phyloP scores from a whole-genome alignment of 2,329 filamentous ascomycete species.

The Fonsecaea erecta region DNA sequence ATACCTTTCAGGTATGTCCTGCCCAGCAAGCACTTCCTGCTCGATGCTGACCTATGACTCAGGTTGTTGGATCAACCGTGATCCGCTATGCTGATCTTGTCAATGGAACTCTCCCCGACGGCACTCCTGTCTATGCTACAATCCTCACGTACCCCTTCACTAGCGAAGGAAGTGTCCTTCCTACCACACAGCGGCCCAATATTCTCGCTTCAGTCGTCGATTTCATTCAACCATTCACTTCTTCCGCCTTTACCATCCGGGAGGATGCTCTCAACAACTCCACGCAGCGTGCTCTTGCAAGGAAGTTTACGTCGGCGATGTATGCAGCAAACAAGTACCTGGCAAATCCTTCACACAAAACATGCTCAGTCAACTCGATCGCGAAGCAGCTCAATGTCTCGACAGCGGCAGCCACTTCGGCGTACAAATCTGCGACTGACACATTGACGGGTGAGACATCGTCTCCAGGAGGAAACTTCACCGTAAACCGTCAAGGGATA shows the following conservation, averaged over 20 bases:
- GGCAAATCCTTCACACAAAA: slow-evolving; percentile 28
- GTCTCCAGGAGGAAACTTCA: slow-evolving; percentile 37
- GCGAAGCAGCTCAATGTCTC: slow-evolving; percentile 37
- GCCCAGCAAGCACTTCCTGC: background rate
- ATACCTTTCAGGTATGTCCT: slow-evolving; percentile 29
- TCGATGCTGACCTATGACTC: background rate
- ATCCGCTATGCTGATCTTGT: slow-evolving; percentile 40
- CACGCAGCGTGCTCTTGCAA: slow-evolving; percentile 26
- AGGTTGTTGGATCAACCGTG: slow-evolving; percentile 40
- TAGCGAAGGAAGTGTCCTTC: slow-evolving; percentile 30
- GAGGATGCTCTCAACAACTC: slow-evolving; percentile 25
- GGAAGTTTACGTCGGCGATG: slow-evolving; percentile 40
- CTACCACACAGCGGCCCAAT: slow-evolving; percentile 33
- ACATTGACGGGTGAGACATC: slow-evolving; percentile 38
- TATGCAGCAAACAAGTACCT: slow-evolving; percentile 40
- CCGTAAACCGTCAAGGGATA: slow-evolving; percentile 39
- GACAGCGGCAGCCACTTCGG: slow-evolving; percentile 33
- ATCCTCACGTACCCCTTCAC: slow-evolving; percentile 43
- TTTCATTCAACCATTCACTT: slow-evolving; percentile 35
- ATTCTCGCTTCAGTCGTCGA: slow-evolving; percentile 38
- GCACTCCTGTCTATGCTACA: slow-evolving; percentile 40
- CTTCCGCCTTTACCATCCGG: slow-evolving; percentile 37
- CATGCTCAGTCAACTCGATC: slow-evolving; percentile 37
- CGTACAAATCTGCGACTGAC: slow-evolving; percentile 39
- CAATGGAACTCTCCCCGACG: slow-evolving; percentile 38